Evolutionary conservation across 805 yeast species (phyloP), one percentile per base, ranked within the genome.

Genomic region (Blastobotrys parvus): DNA sequence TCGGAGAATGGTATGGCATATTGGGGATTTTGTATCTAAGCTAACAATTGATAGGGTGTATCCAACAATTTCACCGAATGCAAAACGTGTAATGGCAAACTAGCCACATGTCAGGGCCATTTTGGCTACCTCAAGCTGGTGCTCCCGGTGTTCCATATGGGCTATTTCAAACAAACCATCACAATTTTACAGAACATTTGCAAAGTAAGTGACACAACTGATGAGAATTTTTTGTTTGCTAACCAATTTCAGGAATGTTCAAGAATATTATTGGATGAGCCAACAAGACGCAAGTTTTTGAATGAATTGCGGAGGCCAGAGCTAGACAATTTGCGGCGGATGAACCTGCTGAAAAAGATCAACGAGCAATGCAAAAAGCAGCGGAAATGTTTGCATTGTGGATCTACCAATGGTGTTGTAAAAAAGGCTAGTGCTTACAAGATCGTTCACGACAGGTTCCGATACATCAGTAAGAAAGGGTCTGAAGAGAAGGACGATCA

Each of bases 101-200:
- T 92, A 50, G 95, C 95, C 0, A 76, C 95, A 1, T 92, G 99
- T 62, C 97, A 90, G 65, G 99, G 99, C 45, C 99, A 92, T 67
- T 92, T 92, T 62, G 99, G 99, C 34, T 96, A 94, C 58, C 77
- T 92, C 50, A 77, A 86, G 56, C 72, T 92, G 41, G 95, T 97
- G 0, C 69, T 92, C 36, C 99, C 99, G 1, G 97, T 89, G 11
- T 92, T 90, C 67, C 98, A 92, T 59, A 92, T 92, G 38, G 99
- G 99, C 16, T 92, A 89, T 62, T 92, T 92, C 72, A 90, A 90
- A 61, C 80, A 89, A 35, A 83, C 87, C 18, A 83, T 92, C 51
- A 82, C 79, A 57, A 88, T 92, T 33, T 65, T 92, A 43, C 98
- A 92, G 62, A 77, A 85, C 42, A 79, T 92, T 48, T 92, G 99